A percentile compares a stretch with the other conserved stretches of the same genome.
phyloP scores from a whole-genome alignment of 345 rosid genomes.

The Cardamine resedifolia region DNA sequence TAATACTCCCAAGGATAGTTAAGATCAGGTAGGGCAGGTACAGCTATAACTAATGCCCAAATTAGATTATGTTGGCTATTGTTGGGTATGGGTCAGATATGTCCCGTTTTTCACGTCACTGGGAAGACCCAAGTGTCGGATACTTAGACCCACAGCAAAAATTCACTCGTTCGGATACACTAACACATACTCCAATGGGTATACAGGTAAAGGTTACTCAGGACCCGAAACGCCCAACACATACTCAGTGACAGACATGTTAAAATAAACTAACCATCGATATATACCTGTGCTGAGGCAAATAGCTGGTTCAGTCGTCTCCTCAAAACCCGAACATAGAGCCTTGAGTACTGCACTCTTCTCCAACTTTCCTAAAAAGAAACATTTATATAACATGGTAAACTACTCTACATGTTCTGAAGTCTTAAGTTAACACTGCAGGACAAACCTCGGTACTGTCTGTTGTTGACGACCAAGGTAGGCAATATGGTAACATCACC shows the following conservation, averaged over 20 bases:
- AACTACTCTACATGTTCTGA: no score
- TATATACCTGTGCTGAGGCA: constrained; percentile 10
- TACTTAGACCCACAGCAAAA: background rate
- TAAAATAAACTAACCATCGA: background rate
- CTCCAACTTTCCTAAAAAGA: no score
- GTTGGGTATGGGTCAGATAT: background rate
- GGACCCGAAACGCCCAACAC: background rate
- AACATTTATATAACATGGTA: no score
- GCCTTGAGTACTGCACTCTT: no score
- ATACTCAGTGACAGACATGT: background rate
- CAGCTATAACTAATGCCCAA: background rate
- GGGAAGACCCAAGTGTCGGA: background rate
- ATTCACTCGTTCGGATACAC: background rate
- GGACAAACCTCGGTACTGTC: no score
- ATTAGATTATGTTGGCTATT: background rate
- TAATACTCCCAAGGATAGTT: background rate
- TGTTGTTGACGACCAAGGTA: no score
- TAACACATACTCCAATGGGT: background rate
- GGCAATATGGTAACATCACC: no score
- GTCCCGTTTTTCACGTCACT: background rate
- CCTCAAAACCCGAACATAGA: background rate
- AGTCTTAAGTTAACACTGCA: no score
- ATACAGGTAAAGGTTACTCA: background rate
- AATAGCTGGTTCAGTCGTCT: no score
- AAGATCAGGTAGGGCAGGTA: background rate